Base-by-base conservation (phyloP, 108 stramenopile species). In the Skeletonema marinoi region DNA sequence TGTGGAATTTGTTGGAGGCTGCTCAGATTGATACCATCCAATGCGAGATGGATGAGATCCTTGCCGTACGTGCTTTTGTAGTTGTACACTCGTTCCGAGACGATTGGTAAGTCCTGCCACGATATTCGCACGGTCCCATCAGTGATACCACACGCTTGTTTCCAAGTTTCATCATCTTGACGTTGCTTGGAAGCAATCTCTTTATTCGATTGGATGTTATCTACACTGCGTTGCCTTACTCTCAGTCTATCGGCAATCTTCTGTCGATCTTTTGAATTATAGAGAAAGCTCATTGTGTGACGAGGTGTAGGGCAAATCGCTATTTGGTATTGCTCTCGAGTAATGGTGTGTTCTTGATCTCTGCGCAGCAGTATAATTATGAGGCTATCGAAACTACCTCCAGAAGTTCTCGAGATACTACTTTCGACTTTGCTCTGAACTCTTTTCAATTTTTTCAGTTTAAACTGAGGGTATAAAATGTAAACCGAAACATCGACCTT, bases 71-170 rank as follows among this genome's bases (percentile, higher is more conserved):
- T 64, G 6, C 17, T 3, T 21, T 65, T 60, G 48, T 71, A 82
- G 3, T 60, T 66, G 63, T 82, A 82, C 2, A 82, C 42, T 36
- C 75, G 32, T n/a, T 41, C 31, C 29, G 74, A 76, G 14, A 82
- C 32, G 19, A 41, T 31, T 14, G 51, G 39, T 14, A 82, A 16
- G 14, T 82, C 58, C 32, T 59, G 63, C 75, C 76, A 72, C 21
- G 65, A 71, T 8, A 82, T 31, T 12, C 39, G 44, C 12, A 82
- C 54, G 3, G n/a, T 65, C 29, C 76, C 75, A 38, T 32, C 72
- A 6, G n/a, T 11, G 48, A 60, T 59, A 8, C 74, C 72, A 16
- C 72, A 73, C 6, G 79, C 79, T 66, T 25, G 19, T 54, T 33
- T 80, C 79, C 79, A 80, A 0, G 25, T 29, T 32, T 61, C 0